Evolutionary conservation across 306 rosid genomes (phyloP).

Genomic region (Cucurbita moschata): DNA sequence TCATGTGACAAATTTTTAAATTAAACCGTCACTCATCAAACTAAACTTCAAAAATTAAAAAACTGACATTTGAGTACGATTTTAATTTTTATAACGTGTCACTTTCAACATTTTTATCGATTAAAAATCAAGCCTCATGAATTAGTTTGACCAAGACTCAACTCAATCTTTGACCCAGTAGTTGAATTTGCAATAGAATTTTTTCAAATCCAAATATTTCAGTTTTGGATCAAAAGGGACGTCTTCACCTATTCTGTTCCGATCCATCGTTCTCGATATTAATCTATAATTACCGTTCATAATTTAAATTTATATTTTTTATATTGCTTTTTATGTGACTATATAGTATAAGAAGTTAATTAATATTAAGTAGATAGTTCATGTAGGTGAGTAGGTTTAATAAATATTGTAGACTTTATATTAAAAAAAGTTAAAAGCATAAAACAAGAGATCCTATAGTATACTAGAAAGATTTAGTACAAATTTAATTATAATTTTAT

Average conservation of each 20-base stretch:
- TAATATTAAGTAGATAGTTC: not conserved
- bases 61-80: not conserved
- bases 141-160: too few relatives aligned
- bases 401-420: not conserved
- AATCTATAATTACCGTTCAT: too few relatives aligned
- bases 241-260: too few relatives aligned
- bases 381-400: not conserved
- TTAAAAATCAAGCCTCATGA: too few relatives aligned
- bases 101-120: not conserved
- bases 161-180: too few relatives aligned
- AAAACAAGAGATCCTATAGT: not conserved
- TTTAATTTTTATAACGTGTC: not conserved
- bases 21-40: not conserved
- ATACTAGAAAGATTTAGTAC: not conserved
- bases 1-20: not conserved
- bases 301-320: too few relatives aligned
- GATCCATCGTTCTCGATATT: too few relatives aligned
- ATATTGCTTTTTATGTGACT: too few relatives aligned
- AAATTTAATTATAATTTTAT: too few relatives aligned
- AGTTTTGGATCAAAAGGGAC: too few relatives aligned
- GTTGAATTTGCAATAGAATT: too few relatives aligned
- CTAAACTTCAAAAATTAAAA: not conserved
- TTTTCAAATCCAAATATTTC: too few relatives aligned
- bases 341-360: not conserved
- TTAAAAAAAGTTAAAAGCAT: not conserved